Evolutionary conservation across 495 filamentous ascomycete species (phyloP).

Genomic region (Astrocystis sublimbata): DNA sequence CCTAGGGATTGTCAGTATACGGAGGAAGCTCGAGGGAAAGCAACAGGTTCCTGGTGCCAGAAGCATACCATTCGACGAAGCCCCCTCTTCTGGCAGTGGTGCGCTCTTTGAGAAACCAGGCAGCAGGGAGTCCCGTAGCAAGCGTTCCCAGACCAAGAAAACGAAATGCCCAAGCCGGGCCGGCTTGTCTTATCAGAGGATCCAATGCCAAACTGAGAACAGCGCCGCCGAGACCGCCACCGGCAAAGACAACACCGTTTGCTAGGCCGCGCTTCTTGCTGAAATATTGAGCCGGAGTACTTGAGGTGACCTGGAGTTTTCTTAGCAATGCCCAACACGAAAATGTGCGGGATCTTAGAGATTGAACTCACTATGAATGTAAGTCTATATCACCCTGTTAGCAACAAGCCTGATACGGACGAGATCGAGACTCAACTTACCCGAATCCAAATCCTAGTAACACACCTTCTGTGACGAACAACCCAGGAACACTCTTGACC

Average conservation of each 20-base stretch:
- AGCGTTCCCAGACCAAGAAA: constrained; percentile 42
- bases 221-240: constrained; percentile 55
- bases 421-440: constrained; percentile 23
- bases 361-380: constrained; percentile 15
- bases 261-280: constrained; percentile 54
- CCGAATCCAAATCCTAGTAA: constrained; percentile 56
- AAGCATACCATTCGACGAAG: constrained; percentile 52
- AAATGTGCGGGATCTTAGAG: background rate
- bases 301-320: constrained; percentile 44
- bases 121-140: constrained; percentile 52
- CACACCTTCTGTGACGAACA: constrained; percentile 59
- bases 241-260: constrained; percentile 57
- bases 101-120: constrained; percentile 58
- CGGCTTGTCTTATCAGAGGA: constrained; percentile 45
- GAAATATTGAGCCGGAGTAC: constrained; percentile 58
- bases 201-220: constrained; percentile 53
- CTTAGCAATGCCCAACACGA: background rate
- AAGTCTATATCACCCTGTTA: constrained; percentile 2
- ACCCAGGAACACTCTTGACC: constrained; percentile 46
- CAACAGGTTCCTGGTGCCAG: background rate
- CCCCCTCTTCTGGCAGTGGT: constrained; percentile 42
- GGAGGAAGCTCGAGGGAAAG: background rate
- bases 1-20: constrained; percentile 27
- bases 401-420: background rate
- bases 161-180: constrained; percentile 57